Evolutionary conservation across 2,329 filamentous ascomycete species (phyloP), one percentile per base, ranked within the genome.

Genomic region (Penicillium thymicola): DNA sequence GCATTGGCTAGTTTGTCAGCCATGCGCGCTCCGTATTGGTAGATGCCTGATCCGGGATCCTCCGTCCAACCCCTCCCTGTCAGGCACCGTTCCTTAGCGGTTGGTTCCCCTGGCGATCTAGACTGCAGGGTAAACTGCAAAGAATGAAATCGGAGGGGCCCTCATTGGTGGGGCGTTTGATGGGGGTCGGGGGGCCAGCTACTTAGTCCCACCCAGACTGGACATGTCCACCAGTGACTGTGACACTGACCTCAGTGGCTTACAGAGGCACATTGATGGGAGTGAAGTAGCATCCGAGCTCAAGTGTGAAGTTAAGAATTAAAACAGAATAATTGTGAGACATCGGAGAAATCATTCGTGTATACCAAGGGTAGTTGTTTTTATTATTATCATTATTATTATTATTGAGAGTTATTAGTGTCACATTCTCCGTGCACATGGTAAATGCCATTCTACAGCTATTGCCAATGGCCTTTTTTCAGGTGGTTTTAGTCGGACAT

Each of bases 21-120:
- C 27, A 68, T 80, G 59, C 76, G 76, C 47, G 72, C 76, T 30
- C 74, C 76, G 21, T 79, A 78, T 62, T 79, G 77, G 77, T 79
- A 65, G 53, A 47, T 32, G 30, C 23, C 21, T 7, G 42, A 38
- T 41, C 32, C 52, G 43, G 16, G 32, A 40, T 23, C 23, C 11
- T 47, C 51, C 43, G 40, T 42, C 36, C 37, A 38, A 18, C n/a
- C 50, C 40, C 45, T 45, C 14, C 9, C 30, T 25, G 23, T 21
- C 40, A 41, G 49, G 54, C 41, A 50, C 47, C 21, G 18, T 40
- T 25, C 21, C 5, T 7, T 32, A 11, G 41, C 18, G 25, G 18
- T 42, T 28, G 32, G 41, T 52, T 45, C 47, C 53, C 40, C 49
- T 51, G 41, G 45, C 27, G 28, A 42, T 55, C 52, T 46, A 52